Conservation (phyloP, 2,329 filamentous ascomycete genomes). For the Monosporascus cannonballus region DNA sequence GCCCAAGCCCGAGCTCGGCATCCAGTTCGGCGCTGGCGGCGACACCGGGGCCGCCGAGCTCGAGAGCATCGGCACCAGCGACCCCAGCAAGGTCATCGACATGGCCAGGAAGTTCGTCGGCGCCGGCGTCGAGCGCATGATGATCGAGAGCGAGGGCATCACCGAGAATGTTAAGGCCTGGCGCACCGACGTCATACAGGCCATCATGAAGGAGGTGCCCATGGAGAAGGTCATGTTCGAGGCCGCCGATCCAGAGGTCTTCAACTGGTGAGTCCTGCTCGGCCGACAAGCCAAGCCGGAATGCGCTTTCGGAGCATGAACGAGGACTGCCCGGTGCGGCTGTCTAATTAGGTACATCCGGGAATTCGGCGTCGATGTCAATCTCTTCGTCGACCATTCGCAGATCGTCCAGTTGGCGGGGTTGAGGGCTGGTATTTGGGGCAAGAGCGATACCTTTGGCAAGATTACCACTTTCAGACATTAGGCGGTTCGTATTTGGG, state of each 20-base stretch:
- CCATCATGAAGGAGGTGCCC: slow-evolving; percentile 44
- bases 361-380: slow-evolving; percentile 51
- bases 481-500: not conserved
- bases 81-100: slow-evolving; percentile 42
- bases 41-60: slow-evolving; percentile 42
- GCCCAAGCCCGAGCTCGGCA: slow-evolving; percentile 49
- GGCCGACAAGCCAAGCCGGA: not conserved
- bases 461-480: slow-evolving; percentile 36
- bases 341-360: slow-evolving; percentile 28
- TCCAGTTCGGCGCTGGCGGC: slow-evolving; percentile 51
- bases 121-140: slow-evolving; percentile 47
- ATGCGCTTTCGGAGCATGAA: not conserved
- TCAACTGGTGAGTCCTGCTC: slow-evolving; percentile 42
- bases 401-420: slow-evolving; percentile 51
- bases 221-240: slow-evolving; percentile 52
- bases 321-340: not conserved
- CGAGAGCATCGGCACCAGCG: slow-evolving; percentile 40
- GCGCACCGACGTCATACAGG: slow-evolving; percentile 49
- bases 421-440: slow-evolving; percentile 47
- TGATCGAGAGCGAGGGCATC: slow-evolving; percentile 55
- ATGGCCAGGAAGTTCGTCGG: slow-evolving; percentile 43
- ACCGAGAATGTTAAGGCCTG: slow-evolving; percentile 49
- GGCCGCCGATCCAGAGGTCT: slow-evolving; percentile 48
- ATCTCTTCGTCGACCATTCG: slow-evolving; percentile 51
- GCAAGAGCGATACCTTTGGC: slow-evolving; percentile 49